Percentiles rank a stretch among this genome's conserved stretches.
Evolutionary conservation across 345 rosid species (phyloP).

Genomic region (Eucalyptus albens): DNA sequence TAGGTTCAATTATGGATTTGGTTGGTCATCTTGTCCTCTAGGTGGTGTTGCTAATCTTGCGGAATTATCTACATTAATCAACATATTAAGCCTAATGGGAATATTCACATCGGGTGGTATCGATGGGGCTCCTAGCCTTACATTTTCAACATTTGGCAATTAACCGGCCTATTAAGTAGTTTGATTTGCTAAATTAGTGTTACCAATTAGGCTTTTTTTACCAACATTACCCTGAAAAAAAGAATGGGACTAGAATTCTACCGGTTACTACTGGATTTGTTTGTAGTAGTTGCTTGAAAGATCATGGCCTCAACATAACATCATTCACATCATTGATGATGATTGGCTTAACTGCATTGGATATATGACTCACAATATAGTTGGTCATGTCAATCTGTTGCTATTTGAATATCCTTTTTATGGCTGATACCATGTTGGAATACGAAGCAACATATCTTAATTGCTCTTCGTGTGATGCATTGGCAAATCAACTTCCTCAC

Average conservation of each 20-base stretch:
- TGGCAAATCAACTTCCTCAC: background rate
- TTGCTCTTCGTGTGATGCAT: background rate
- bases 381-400: background rate
- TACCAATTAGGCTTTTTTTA: background rate
- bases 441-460: background rate
- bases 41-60: background rate
- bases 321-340: background rate
- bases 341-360: background rate
- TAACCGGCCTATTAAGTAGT: background rate
- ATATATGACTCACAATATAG: background rate
- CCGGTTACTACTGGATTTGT: too few species aligned
- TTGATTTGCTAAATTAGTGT: background rate
- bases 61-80: background rate
- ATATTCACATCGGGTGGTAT: background rate
- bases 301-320: background rate
- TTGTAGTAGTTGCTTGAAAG: background rate
- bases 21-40: background rate
- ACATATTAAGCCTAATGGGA: background rate
- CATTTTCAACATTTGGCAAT: background rate
- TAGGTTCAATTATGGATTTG: background rate
- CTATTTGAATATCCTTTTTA: too few species aligned
- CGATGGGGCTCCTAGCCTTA: background rate
- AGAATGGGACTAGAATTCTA: background rate
- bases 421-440: background rate
- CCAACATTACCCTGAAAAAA: background rate